Evolutionary conservation across 495 filamentous ascomycete species (phyloP), one percentile per base, ranked within the genome.

Genomic region (Trichocladium antarcticum): DNA sequence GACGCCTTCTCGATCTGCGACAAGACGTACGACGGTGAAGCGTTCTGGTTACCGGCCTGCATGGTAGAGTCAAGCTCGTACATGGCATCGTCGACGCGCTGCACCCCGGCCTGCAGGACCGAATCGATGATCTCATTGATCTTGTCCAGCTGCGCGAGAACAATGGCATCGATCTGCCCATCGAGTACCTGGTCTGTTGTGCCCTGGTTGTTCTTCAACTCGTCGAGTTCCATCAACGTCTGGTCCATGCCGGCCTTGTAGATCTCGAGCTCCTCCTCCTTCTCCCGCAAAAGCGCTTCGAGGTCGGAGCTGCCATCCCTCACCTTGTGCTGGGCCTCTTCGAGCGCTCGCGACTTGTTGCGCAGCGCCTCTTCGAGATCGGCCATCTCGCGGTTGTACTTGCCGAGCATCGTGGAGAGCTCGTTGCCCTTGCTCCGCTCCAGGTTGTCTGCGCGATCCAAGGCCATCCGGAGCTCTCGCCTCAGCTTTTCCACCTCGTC

Each of bases 71-170:
- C 92, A 21, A 98, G 74, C 65, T 98, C 92, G 66, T 98, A 98
- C 20, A 98, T 68, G 42, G 92, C 88, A 66, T 98, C 92, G 59
- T 98, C 92, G 37, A 98, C 89, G 34, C 92, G 84, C 65, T 89
- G 83, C 45, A 97, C 88, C 61, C 88, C 93, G 42, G 87, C 81
- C 67, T 95, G 88, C 31, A 98, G 74, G 29, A 98, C 92, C 3
- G 92, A 93, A 68, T 98, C 92, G 57, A 98, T 94, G 51, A 97
- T 94, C 45, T 95, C 89, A 73, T 90, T 89, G 68, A 98, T 86
- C 74, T 95, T 95, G 53, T 82, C 79, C 29, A 95, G 75, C 49
- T 87, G 88, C 42, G 83, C 80, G 38, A 89, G 76, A 37, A 96
- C 76, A 50, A 96, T 72, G 37, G 81, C 82, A 63, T 96, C 92